Conservation (phyloP, 2,329 filamentous ascomycete species). For the Scedosporium boydii region DNA sequence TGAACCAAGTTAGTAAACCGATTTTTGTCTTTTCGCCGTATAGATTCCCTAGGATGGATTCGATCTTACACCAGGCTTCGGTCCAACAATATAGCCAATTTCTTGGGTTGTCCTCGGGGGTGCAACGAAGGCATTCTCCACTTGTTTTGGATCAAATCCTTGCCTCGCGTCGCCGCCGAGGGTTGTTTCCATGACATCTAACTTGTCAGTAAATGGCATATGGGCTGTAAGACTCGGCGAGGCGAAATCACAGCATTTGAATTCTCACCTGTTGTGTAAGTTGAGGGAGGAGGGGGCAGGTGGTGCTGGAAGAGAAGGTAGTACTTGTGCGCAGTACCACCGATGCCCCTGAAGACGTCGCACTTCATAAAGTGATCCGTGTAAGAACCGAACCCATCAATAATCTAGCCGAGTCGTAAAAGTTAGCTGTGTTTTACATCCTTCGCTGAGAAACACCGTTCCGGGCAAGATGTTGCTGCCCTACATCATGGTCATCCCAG, state of each 20-base stretch:
- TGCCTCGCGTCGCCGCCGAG: constrained; percentile 50
- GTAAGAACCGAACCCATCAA: constrained; percentile 90
- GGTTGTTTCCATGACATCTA: constrained; percentile 17
- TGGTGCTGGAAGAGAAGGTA: constrained; percentile 98
- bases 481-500: constrained; percentile 88
- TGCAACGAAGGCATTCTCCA: constrained; percentile 65
- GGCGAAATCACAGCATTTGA: neutral
- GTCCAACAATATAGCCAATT: constrained; percentile 59
- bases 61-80: constrained; percentile 60
- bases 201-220: too few relatives aligned
- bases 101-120: constrained; percentile 48
- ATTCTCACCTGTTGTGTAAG: constrained; percentile 63
- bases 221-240: too few relatives aligned
- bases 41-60: constrained; percentile 14
- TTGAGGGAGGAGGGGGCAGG: constrained; percentile 71
- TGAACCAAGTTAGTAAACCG: constrained; percentile 23
- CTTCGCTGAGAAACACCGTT: too few relatives aligned
- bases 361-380: constrained; percentile 89
- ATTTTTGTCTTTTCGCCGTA: constrained; percentile 14
- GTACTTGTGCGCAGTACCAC: constrained; percentile 91
- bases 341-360: constrained; percentile 83
- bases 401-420: constrained; percentile 54
- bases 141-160: constrained; percentile 36
- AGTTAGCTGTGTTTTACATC: neutral
- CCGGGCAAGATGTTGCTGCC: constrained; percentile 19